phyloP scores from a whole-genome alignment of 495 filamentous ascomycete genomes.

The Xylaria nigripes region DNA sequence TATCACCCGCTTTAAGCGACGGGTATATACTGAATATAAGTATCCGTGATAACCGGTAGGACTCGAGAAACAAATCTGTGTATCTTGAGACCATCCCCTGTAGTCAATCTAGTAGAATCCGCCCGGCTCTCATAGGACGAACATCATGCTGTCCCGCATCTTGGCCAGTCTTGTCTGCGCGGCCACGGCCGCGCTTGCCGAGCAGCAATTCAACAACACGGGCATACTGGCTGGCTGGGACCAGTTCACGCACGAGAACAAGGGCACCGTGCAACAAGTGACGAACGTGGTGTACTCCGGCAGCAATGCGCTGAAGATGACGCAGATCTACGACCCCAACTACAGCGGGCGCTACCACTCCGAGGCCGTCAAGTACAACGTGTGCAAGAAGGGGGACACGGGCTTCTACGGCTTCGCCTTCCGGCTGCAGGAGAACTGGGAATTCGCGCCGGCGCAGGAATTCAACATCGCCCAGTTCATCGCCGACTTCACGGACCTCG shows the following conservation, averaged over 20 bases:
- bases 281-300: constrained; percentile 40
- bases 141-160: constrained; percentile 10
- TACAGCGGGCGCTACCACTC: constrained; percentile 49
- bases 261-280: constrained; percentile 41
- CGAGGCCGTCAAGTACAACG: constrained; percentile 41
- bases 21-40: too few species aligned
- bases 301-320: constrained; percentile 44
- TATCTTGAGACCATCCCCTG: too few species aligned
- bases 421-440: constrained; percentile 42
- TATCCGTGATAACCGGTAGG: too few species aligned
- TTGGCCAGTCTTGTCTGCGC: constrained; percentile 5
- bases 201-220: constrained; percentile 41
- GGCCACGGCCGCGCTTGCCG: constrained; percentile 16
- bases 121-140: background rate
- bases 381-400: constrained; percentile 41
- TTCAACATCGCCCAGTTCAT: constrained; percentile 53
- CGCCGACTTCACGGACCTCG: constrained; percentile 40
- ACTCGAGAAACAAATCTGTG: too few species aligned
- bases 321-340: constrained; percentile 40
- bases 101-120: background rate
- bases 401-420: constrained; percentile 52
- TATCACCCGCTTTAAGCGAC: too few species aligned
- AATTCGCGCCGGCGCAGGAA: constrained; percentile 38
- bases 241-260: constrained; percentile 33
- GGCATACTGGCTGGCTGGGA: constrained; percentile 46